Base-by-base conservation (phyloP, 306 rosid species). In the Inga leiocalycina region DNA sequence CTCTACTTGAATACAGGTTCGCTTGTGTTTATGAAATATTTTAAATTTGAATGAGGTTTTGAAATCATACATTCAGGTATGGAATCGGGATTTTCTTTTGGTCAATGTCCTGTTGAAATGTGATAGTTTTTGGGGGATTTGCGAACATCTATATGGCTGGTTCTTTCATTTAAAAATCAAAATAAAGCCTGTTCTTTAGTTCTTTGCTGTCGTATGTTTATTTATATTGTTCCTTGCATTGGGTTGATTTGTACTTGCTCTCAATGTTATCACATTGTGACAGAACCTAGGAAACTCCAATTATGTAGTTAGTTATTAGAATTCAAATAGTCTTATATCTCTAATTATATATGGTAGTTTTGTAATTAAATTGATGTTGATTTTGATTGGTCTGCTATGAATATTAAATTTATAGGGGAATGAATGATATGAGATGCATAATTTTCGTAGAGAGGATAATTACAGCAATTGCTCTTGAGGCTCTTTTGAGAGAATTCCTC, bases 1-100 rank as follows among this genome's bases (percentile, higher is more conserved):
- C 88, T 78, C 94, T 95, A 71, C 91, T 91, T 49, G 91, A 93
- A 74, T 93, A 93, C 93, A 93, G 98, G 98, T 94, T 71, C 43
- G 80, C 20, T 80, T 49, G 45, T 56, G 64, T 79, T 77, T 78
- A 54, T 16, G 30, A 24, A 76, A 75, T 77, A 74, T 72, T 51
- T 62, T 44, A 10, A 51, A 66, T 67, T 54, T 37, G 10, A 73
- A 66, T 62, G 61, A 66, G 56, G 11, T 64, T 71, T 81, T 74
- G 78, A 71, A 73, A 65, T 77, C n/a, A 70, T 39, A 2, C 14
- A 16, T 45, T 37, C 44, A 10, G 46, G 78, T 82, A 68, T 78
- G 71, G 54, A 75, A 62, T 32, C 12, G 45, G 46, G 22, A 43
- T 78, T 43, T 65, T 62, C 69, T 27, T 27, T 27, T 27, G 69